Evolutionary conservation across 176 grass and related monocot genomes (phyloP), one percentile per base, ranked within the genome.

Genomic region (Eleusine indica): DNA sequence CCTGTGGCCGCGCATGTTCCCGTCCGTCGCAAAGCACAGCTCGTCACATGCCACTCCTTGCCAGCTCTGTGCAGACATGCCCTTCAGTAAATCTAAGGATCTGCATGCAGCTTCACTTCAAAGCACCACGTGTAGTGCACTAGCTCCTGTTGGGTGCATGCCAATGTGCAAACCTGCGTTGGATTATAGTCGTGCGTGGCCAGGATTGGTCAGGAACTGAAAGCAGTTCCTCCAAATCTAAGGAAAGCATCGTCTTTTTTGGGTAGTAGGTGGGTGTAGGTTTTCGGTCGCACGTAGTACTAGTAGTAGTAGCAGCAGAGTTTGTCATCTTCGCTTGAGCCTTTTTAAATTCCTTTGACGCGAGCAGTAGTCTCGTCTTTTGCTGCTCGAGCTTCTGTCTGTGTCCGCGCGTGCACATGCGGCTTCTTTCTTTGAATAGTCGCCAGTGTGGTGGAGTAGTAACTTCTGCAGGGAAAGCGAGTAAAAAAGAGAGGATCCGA

Each of bases 401-500:
- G 39, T 52, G 53, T 52, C 52, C 7, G 41, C 71, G 63, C 71
- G 46, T 70, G 82, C 71, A 46, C 51, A 73, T 52, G 80, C 56
- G n/a, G 9, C 22, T 42, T 39, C 41, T 3, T 30, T 43, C 16
- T 25, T 38, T 82, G 2, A 4, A 52, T 28, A 19, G 47, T 47
- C 13, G n/a, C 47, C 30, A 13, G 18, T 60, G 7, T 56, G 51
- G 11, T 40, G 54, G 1, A n/a, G 54, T n/a, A n/a, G 21, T 7
- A 75, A 28, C 70, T 21, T 32, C 40, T 9, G 40, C 75, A 18
- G 61, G 16, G 35, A 2, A 73, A 51, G 19, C 9, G 11, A 9
- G 49, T 48, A 17, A 4, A 19, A 61, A 77, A 3, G 74, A 75
- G 63, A 48, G 75, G 74, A 90, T 79, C 75, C 84, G 16, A 90